phyloP scores from a whole-genome alignment of 2,329 filamentous ascomycete genomes.

The Epichloe hybrida region DNA sequence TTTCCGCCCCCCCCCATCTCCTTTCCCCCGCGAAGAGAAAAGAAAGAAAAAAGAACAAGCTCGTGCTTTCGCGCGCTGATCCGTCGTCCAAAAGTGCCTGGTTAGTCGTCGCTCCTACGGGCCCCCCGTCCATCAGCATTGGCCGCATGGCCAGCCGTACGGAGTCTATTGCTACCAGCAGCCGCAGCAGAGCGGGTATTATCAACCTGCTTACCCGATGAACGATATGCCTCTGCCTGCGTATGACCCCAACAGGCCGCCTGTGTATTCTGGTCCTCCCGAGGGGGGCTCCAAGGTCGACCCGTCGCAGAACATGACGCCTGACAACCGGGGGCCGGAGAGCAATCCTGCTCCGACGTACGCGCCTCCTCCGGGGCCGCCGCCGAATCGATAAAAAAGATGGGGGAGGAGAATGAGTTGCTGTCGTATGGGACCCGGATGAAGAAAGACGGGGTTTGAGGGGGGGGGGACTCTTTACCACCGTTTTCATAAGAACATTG shows the following conservation, averaged over 20 bases:
- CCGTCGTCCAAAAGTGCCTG: conserved; percentile 29
- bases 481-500: not conserved
- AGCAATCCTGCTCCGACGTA: conserved; percentile 14
- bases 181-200: conserved; percentile 3
- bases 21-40: not conserved
- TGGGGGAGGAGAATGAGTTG: not conserved
- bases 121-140: conserved; percentile 10
- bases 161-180: conserved; percentile 13
- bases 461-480: not conserved
- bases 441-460: not conserved
- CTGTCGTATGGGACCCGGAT: too few relatives aligned
- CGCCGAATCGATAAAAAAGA: conserved; percentile 17
- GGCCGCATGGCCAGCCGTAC: conserved; percentile 14
- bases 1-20: too few relatives aligned
- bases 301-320: conserved; percentile 29
- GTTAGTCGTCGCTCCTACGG: conserved; percentile 24
- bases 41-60: too few relatives aligned
- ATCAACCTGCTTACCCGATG: conserved; percentile 29
- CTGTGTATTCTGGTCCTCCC: conserved; percentile 37
- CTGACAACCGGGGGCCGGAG: conserved; percentile 13
- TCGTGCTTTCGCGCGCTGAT: not conserved
- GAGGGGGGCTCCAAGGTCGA: conserved; percentile 38
- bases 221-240: conserved; percentile 40
- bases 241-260: conserved; percentile 45
- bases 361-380: conserved; percentile 35